A percentile compares a stretch with the other conserved stretches of the same genome.
phyloP scores from a whole-genome alignment of 768 basidiomycete species.

The Auriscalpium orientale region DNA sequence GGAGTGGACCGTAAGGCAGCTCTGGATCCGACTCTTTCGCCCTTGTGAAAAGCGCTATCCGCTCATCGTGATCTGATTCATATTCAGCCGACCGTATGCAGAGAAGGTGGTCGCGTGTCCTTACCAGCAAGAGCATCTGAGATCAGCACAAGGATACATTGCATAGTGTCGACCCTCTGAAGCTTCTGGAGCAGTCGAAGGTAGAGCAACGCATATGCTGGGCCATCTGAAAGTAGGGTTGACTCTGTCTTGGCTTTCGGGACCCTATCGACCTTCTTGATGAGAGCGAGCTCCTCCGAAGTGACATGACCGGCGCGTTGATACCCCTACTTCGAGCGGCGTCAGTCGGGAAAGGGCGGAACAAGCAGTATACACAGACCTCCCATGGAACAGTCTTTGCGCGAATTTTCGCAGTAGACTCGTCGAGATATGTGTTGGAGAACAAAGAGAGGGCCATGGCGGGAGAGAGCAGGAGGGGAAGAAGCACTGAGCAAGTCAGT shows the following conservation, averaged over 20 bases:
- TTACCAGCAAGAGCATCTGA: conserved; percentile 80
- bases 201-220: conserved; percentile 80
- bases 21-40: conserved; percentile 63
- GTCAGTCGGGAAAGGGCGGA: background rate
- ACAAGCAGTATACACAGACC: conserved; percentile 38
- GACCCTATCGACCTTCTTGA: conserved; percentile 88
- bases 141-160: conserved; percentile 78
- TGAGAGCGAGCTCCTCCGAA: conserved; percentile 74
- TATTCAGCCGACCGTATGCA: background rate
- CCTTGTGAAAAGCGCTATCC: conserved; percentile 66
- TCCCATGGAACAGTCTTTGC: conserved; percentile 95
- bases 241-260: conserved; percentile 67
- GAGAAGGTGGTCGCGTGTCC: conserved; percentile 10
- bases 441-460: conserved; percentile 72
- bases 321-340: conserved; percentile 63
- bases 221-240: conserved; percentile 74
- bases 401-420: conserved; percentile 79
- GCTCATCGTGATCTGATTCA: conserved; percentile 73
- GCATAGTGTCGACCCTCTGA: conserved; percentile 79
- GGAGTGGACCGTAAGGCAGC: conserved; percentile 71
- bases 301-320: conserved; percentile 90
- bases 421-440: conserved; percentile 79
- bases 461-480: background rate
- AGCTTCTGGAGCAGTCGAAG: conserved; percentile 84
- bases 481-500: no score